These are phyloP conservation scores for Xylaria multiplex DNA, from an alignment of 2,329 filamentous ascomycete species.

Conservation along the genomic window DNA sequence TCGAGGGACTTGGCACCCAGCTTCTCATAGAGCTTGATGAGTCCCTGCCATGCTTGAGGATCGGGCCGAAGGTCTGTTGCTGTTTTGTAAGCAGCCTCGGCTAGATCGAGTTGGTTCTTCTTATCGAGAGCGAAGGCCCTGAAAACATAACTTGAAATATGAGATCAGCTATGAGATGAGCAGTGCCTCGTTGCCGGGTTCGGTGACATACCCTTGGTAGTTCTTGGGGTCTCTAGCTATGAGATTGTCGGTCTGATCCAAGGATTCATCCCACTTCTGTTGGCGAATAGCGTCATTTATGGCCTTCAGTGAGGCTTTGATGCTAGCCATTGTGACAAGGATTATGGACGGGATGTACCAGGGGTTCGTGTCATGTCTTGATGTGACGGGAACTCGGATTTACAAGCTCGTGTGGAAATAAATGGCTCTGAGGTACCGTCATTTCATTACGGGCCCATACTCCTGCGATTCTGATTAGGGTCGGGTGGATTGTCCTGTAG, in stretches of 20 bases:
- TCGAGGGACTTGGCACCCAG: constrained; percentile 75
- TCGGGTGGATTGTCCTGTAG: not conserved
- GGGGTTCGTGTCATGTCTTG: constrained; percentile 40
- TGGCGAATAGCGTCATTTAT: constrained; percentile 81
- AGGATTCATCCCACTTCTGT: constrained; percentile 81
- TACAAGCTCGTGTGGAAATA: not conserved
- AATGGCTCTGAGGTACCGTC: constrained; percentile 38
- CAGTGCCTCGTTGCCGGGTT: not conserved
- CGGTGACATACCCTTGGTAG: constrained; percentile 76
- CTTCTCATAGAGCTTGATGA: constrained; percentile 86
- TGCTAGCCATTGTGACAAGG: constrained; percentile 57
- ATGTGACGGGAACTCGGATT: constrained; percentile 5
- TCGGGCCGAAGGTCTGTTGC: constrained; percentile 81
- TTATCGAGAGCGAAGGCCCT: constrained; percentile 87
- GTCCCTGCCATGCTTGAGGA: constrained; percentile 88
- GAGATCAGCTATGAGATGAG: not conserved
- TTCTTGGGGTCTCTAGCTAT: constrained; percentile 78
- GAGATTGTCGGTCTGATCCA: constrained; percentile 73
- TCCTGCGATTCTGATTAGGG: not conserved
- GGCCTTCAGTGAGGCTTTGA: constrained; percentile 82
- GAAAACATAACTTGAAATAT: constrained; percentile 75
- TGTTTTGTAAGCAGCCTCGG: constrained; percentile 78
- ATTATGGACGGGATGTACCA: constrained; percentile 25
- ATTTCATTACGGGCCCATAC: constrained; percentile 30
- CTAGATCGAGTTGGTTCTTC: constrained; percentile 73